Base-by-base conservation (phyloP, 1,139 yeast species). In the Fermentozyma sake region DNA sequence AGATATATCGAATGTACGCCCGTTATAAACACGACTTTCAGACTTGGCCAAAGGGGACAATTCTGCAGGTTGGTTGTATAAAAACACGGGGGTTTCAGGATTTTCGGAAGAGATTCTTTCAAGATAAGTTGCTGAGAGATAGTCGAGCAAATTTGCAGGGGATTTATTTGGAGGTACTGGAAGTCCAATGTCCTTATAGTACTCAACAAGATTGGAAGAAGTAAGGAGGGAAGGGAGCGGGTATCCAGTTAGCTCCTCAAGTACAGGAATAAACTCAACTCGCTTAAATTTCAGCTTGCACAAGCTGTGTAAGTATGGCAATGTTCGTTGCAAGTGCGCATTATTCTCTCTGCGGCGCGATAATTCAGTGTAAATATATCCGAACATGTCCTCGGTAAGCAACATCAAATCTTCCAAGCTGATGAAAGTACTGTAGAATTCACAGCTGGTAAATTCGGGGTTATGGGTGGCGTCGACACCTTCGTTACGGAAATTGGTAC, bases 371-470 rank as follows among this genome's bases (percentile, higher is more conserved):
- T 56, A 48, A 8, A 83, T 52, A 10, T 41, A 47, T 5, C 45
- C 37, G 27, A 86, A 66, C 35, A 87, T 39, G 1, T 60, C 59
- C 45, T 85, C 84, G 1, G 95, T 80, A 22, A 80, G 47, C 1
- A 37, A 35, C 68, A 86, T 80, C 34, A 89, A 61, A 26, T 83
- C 85, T 8, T 74, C 71, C 26, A 89, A 65, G 28, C 71, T 69
- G 4, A 89, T 80, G 46, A 74, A 87, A 1, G 91, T 74, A 55
- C 83, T 85, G 52, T 91, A 91, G 49, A 89, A 87, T 55, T 91
- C 98, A 59, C 96, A 87, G 8, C 91, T 77, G 10, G 95, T 80
- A 49, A 89, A 91, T 53, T 91, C 98, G 0, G 96, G 96, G 59
- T 91, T 91, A 52, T 91, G 98, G 1, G 96, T 85, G 32, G 79